These are phyloP conservation scores for Albugo candida DNA, from an alignment of 352 stramenopile species.

Conservation along the genomic window DNA sequence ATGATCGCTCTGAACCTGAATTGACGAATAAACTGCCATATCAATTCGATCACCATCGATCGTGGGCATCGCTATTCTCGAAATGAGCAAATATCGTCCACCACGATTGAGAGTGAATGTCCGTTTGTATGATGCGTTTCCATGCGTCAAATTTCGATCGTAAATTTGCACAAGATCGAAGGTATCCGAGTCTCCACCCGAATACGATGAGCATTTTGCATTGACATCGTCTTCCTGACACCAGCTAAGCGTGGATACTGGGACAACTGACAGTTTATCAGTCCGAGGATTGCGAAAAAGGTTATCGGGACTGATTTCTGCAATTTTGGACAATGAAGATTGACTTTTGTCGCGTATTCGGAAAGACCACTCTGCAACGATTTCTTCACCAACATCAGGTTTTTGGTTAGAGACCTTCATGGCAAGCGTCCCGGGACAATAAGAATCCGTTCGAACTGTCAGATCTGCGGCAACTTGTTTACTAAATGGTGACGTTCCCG, in stretches of 20 bases:
- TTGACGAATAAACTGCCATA: conserved; percentile 61
- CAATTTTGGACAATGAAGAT: conserved; percentile 31
- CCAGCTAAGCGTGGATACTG: conserved; percentile 40
- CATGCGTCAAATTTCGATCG: conserved; percentile 42
- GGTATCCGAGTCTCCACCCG: conserved; percentile 29
- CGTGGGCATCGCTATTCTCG: conserved; percentile 44
- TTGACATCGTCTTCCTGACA: conserved; percentile 29
- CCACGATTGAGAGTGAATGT: too few relatives aligned
- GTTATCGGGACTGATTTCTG: conserved; percentile 34
- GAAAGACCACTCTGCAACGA: conserved; percentile 39
- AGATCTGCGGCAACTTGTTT: conserved; percentile 24
- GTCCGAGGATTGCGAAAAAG: conserved; percentile 28
- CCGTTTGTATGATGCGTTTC: conserved; percentile 19
- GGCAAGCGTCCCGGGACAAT: conserved; percentile 40
- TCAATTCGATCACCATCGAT: conserved; percentile 54
- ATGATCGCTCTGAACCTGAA: conserved; percentile 33
- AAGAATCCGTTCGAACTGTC: conserved; percentile 35
- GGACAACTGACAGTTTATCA: conserved; percentile 37
- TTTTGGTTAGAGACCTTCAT: conserved; percentile 30
- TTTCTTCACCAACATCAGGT: conserved; percentile 23
- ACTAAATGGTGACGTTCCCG: conserved; percentile 36
- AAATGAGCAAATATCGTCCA: conserved; percentile 35
- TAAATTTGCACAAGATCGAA: conserved; percentile 27
- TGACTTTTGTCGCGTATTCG: conserved; percentile 28
- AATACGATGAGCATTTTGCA: conserved; percentile 49